Evolutionary conservation across 2,329 filamentous ascomycete species (phyloP).

Genomic region (Talaromyces sp.): DNA sequence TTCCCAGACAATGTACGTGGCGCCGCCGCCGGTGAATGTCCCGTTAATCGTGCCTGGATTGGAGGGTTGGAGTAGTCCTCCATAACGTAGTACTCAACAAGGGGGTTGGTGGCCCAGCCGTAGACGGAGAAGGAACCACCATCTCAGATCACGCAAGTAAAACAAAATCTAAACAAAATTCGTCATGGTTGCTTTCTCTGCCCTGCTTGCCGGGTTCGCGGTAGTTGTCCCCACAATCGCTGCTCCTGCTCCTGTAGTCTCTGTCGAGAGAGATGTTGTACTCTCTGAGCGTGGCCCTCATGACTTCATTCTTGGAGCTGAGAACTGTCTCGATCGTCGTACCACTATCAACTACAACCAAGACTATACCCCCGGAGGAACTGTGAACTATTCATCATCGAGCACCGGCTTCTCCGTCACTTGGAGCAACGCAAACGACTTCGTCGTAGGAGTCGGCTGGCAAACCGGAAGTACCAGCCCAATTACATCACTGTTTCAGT

Average conservation of each 20-base stretch:
- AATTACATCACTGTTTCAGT: no score
- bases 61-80: no score
- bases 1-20: no score
- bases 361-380: slow-evolving; percentile 30
- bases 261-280: slow-evolving; percentile 1
- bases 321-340: slow-evolving; percentile 3
- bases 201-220: neutral
- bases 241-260: neutral
- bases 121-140: no score
- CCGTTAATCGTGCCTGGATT: no score
- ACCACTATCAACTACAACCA: neutral
- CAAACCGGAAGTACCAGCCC: no score
- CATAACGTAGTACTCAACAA: no score
- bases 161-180: neutral
- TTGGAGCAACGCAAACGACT: slow-evolving; percentile 53
- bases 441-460: slow-evolving; percentile 61
- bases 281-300: neutral
- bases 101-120: no score
- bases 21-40: no score
- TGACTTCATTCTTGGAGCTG: neutral
- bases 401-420: slow-evolving; percentile 47
- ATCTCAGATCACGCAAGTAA: no score
- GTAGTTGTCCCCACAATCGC: neutral
- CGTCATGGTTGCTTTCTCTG: slow-evolving; percentile 6
- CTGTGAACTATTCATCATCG: slow-evolving; percentile 48